Conservation (phyloP, 2,329 filamentous ascomycete species). For the Cercospora citrullina region DNA sequence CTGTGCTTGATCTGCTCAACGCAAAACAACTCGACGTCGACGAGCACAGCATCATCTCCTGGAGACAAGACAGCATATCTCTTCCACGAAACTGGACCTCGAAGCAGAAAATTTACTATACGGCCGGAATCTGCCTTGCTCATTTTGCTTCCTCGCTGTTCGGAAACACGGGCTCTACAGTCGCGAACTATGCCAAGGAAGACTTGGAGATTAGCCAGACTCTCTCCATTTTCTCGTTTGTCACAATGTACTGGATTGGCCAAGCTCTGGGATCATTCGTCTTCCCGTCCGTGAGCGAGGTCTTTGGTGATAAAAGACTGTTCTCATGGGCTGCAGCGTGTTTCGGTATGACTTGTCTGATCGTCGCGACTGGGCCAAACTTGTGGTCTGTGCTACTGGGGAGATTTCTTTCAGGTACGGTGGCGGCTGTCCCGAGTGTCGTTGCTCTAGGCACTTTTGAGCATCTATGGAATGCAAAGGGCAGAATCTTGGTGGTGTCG, state of each 20-base stretch:
- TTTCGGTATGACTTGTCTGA: constrained; percentile 41
- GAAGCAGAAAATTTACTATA: constrained; percentile 21
- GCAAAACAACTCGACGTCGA: constrained; percentile 23
- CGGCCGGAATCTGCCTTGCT: constrained; percentile 24
- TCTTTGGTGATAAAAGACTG: constrained; percentile 41
- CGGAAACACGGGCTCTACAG: constrained; percentile 28
- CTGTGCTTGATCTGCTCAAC: constrained; percentile 1
- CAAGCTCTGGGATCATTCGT: constrained; percentile 43
- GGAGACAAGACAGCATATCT: constrained; percentile 19
- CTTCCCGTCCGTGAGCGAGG: constrained; percentile 44
- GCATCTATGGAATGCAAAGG: constrained; percentile 43
- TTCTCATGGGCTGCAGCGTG: constrained; percentile 40
- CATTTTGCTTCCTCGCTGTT: constrained; percentile 27
- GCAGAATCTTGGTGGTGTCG: constrained; percentile 51
- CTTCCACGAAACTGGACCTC: constrained; percentile 25
- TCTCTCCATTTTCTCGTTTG: constrained; percentile 27
- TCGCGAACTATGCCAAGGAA: constrained; percentile 21
- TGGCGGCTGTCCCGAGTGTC: constrained; percentile 51
- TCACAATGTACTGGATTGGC: constrained; percentile 22
- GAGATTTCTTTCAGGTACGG: constrained; percentile 47
- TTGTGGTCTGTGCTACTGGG: constrained; percentile 44
- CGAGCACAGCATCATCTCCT: constrained; percentile 24
- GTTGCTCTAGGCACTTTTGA: constrained; percentile 53
- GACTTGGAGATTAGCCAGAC: constrained; percentile 21
- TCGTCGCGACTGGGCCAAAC: constrained; percentile 43